These are phyloP conservation scores for Uronychia setigera DNA, from an alignment of 73 alveolate genomes.

Conservation along the genomic window DNA sequence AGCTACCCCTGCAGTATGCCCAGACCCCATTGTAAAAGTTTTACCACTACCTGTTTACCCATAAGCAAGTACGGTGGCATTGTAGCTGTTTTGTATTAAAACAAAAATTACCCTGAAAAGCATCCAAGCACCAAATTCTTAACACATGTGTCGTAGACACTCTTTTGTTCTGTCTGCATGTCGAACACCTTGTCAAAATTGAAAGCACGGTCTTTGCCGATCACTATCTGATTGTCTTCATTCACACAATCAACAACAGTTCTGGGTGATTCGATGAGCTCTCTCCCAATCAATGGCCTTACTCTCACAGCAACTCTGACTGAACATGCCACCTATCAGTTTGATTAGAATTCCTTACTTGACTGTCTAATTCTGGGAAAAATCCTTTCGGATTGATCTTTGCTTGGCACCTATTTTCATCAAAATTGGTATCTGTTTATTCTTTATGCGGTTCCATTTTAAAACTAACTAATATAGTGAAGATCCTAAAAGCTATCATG, in stretches of 20 bases:
- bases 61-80: constrained; percentile 97
- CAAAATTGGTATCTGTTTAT: too few relatives aligned
- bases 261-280: constrained; percentile 42
- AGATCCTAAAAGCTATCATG: too few relatives aligned
- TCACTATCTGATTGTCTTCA: constrained; percentile 59
- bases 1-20: constrained; percentile 65
- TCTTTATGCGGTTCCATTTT: too few relatives aligned
- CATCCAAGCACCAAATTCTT: constrained; percentile 85
- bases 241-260: constrained; percentile 37
- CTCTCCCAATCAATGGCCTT: constrained; percentile 94
- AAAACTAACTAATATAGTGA: too few relatives aligned
- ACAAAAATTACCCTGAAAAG: constrained; percentile 80
- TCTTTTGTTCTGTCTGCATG: constrained; percentile 81
- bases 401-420: too few relatives aligned
- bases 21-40: constrained; percentile 98
- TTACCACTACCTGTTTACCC: constrained; percentile 99
- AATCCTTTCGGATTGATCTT: constrained; percentile 31
- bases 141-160: constrained; percentile 82
- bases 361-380: constrained; percentile 11
- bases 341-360: constrained; percentile 4
- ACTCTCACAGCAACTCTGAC: constrained; percentile 93
- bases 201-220: constrained; percentile 80
- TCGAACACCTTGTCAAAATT: constrained; percentile 92
- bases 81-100: constrained; percentile 9
- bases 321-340: constrained; percentile 60